Evolutionary conservation across 148 eudicot species (phyloP).

Genomic region (Salicornia ramosissima): DNA sequence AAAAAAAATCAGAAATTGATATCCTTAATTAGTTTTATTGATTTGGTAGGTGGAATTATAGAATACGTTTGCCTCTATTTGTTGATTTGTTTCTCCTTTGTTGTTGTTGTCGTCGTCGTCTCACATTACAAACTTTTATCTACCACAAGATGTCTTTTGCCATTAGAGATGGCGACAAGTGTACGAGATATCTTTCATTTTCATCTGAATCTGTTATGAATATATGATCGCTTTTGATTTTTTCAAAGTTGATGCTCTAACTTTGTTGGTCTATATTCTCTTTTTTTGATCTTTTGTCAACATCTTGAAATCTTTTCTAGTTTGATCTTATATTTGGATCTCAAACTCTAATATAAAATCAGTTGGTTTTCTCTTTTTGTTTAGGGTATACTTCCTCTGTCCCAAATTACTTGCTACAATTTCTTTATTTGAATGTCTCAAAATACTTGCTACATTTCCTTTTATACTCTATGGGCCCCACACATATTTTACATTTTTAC

Average conservation of each 20-base stretch:
- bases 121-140: background rate
- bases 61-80: background rate
- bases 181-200: background rate
- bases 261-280: background rate
- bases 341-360: background rate
- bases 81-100: background rate
- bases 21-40: too few relatives aligned
- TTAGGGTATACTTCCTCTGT: too few relatives aligned
- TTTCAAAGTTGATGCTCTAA: background rate
- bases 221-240: background rate
- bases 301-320: background rate
- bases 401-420: too few relatives aligned
- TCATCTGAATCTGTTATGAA: background rate
- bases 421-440: too few relatives aligned
- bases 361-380: too few relatives aligned
- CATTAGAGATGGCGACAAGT: background rate
- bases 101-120: too few relatives aligned
- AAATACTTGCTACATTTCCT: too few relatives aligned
- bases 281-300: background rate
- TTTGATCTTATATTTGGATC: background rate
- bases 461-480: too few relatives aligned
- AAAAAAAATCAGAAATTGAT: too few relatives aligned
- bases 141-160: background rate
- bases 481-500: too few relatives aligned
- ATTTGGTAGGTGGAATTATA: background rate